Evolutionary conservation across 352 stramenopile species (phyloP), one percentile per base, ranked within the genome.

Genomic region (Hyaloperonospora brassicae): DNA sequence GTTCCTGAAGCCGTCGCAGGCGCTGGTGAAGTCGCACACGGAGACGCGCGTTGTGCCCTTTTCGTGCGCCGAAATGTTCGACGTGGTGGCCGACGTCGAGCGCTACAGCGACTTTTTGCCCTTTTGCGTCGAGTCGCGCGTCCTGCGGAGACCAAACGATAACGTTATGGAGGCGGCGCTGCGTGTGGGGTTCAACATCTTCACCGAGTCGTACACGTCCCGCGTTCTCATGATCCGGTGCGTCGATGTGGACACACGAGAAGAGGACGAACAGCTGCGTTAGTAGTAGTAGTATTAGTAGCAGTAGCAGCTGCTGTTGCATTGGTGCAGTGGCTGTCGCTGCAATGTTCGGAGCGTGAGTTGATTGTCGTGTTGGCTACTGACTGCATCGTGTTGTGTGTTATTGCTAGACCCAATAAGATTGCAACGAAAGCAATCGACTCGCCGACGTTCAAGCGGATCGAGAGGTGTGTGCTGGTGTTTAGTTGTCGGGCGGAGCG

Each of bases 371-470:
- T 30, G 21, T 17, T 47, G 24, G 8, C 9, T 1, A 39, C 22
- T 36, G 11, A 27, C 11, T 30, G 17, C n/a, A 36, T 22, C 21
- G n/a, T 30, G 21, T n/a, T n/a, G n/a, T n/a, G n/a, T n/a, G 17
- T 10, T 42, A 22, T 40, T 14, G 57, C 11, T 49, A 86, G 73
- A 50, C 82, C 82, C 5, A 68, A 82, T 47, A 88, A 87, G 47
- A 79, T 92, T 50, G 70, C 70, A 41, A 76, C 76, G 52, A 87
- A 84, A 50, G 76, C 82, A 13, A 87, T 92, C 38, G 76, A 92
- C 40, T 92, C 82, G 24, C 82, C 82, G 9, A 92, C 79, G 27
- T 92, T 92, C 57, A 92, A 92, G 63, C 77, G 77, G 45, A 89
- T 92, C 57, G 82, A 92, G 39, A 92, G 79, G 81, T 92, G 47